These are phyloP conservation scores for Termitomyces sp. DNA, from an alignment of 768 basidiomycete species.

Conservation along the genomic window DNA sequence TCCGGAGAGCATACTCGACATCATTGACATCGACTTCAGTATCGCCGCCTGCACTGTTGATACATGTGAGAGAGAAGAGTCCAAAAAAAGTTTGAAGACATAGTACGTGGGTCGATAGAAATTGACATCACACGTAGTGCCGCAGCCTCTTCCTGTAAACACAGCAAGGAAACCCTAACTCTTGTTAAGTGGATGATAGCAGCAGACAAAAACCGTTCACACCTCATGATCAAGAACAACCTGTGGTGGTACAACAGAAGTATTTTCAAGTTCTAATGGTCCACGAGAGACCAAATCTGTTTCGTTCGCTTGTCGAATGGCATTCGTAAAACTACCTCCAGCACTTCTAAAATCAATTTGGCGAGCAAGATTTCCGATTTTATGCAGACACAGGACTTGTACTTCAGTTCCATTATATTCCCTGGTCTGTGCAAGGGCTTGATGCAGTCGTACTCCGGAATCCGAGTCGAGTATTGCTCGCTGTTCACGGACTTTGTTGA, in stretches of 20 bases:
- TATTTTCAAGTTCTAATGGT: not conserved
- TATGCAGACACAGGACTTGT: not conserved
- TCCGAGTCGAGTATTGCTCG: not conserved
- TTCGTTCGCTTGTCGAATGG: not conserved
- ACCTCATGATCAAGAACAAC: not conserved
- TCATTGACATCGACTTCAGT: not conserved
- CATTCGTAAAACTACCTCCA: not conserved
- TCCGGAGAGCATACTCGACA: not conserved
- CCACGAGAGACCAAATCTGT: not conserved
- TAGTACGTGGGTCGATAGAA: not conserved
- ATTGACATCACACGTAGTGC: not conserved
- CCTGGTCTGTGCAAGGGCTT: not conserved
- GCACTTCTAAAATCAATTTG: not conserved
- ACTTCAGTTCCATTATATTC: not conserved
- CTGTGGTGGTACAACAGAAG: not conserved
- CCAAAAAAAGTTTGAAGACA: not conserved
- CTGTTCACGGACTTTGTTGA: not conserved
- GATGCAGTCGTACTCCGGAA: not conserved
- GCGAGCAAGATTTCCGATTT: not conserved
- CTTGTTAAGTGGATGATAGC: not conserved
- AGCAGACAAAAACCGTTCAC: not conserved
- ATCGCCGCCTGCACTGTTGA: not conserved
- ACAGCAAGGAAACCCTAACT: not conserved
- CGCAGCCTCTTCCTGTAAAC: not conserved
- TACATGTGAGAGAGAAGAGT: not conserved